phyloP scores from a whole-genome alignment of 192 early-diverging fungal genomes.

The Coemansia sp. region DNA sequence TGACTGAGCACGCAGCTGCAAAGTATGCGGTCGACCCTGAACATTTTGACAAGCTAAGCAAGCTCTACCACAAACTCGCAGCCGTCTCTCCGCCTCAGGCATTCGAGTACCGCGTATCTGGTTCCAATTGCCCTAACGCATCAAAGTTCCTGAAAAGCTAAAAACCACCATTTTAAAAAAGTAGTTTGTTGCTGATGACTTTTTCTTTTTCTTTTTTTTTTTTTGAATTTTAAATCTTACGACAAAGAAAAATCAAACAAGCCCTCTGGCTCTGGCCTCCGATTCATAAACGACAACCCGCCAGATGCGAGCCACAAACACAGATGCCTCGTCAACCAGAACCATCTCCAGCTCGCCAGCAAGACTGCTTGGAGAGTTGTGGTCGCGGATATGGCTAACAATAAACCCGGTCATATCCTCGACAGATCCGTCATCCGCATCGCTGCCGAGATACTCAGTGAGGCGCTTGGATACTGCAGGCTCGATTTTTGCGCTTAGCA shows the following conservation, averaged over 20 bases:
- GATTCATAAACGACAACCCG: constrained; percentile 44
- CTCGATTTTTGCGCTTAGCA: constrained; percentile 66
- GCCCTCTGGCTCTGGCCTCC: constrained; percentile 14
- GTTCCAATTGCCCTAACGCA: constrained; percentile 26
- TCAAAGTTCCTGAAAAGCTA: constrained; percentile 21
- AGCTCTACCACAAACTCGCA: constrained; percentile 20
- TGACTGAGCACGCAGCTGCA: constrained; percentile 35
- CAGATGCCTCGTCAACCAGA: constrained; percentile 83
- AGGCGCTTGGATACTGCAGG: constrained; percentile 82
- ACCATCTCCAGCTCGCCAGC: constrained; percentile 78
- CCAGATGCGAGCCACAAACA: constrained; percentile 90
- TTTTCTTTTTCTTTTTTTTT: not conserved
- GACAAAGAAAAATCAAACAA: not conserved
- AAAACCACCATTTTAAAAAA: not conserved
- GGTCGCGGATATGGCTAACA: constrained; percentile 65
- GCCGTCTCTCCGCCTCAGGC: constrained; percentile 30
- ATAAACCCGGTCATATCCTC: constrained; percentile 80
- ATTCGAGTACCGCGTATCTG: constrained; percentile 36
- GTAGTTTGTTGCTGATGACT: not conserved
- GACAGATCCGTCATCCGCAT: constrained; percentile 59
- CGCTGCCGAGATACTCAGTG: constrained; percentile 70
- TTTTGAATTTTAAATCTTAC: not conserved
- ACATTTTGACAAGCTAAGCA: constrained; percentile 7
- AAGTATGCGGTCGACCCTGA: constrained; percentile 28
- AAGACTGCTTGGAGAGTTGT: constrained; percentile 65